These are phyloP conservation scores for Cinnamomum micranthum DNA, from an alignment of 164 flowering plant species.

Conservation along the genomic window DNA sequence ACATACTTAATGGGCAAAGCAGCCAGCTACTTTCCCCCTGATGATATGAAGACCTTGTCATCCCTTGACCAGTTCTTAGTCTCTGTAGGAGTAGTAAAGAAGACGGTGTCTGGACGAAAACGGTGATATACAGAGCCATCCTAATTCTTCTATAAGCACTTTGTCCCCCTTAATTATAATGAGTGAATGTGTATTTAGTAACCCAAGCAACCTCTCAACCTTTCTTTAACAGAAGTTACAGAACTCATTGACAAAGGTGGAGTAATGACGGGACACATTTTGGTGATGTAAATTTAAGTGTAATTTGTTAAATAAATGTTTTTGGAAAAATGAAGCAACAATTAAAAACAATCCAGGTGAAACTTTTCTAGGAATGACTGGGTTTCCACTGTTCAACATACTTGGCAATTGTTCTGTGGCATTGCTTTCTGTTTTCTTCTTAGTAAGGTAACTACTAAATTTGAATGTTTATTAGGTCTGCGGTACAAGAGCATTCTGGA, in stretches of 20 bases:
- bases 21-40: slow-evolving; percentile 94
- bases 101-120: slow-evolving; percentile 84
- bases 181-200: background rate
- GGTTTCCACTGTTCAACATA: too few relatives aligned
- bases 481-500: too few relatives aligned
- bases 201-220: background rate
- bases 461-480: too few relatives aligned
- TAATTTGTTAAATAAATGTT: background rate
- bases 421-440: too few relatives aligned
- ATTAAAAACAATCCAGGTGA: background rate
- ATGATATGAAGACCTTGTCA: slow-evolving; percentile 94
- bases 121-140: slow-evolving; percentile 11
- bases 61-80: slow-evolving; percentile 92
- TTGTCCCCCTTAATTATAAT: background rate
- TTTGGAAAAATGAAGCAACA: too few relatives aligned
- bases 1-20: slow-evolving; percentile 83
- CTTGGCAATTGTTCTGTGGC: too few relatives aligned
- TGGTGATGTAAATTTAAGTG: background rate
- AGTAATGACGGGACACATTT: background rate
- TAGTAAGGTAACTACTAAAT: too few relatives aligned
- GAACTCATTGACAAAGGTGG: background rate
- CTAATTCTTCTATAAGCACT: background rate
- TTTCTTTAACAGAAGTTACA: background rate
- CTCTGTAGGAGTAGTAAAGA: slow-evolving; percentile 88
- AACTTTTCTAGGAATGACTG: too few relatives aligned